phyloP scores from a whole-genome alignment of 495 filamentous ascomycete species.

The Xylaria flabelliformis region DNA sequence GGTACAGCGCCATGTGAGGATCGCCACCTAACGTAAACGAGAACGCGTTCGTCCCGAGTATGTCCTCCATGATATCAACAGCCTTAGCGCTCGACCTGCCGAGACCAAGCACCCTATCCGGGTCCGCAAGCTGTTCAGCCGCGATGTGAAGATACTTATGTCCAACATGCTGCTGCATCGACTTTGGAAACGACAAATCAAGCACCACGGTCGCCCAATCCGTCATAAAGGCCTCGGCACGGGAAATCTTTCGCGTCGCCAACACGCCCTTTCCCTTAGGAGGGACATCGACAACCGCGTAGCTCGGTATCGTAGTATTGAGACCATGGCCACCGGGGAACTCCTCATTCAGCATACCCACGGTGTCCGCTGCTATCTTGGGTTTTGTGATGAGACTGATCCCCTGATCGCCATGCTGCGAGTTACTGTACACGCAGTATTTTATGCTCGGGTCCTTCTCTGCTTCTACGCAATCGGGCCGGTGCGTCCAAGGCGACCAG shows the following conservation, averaged over 20 bases:
- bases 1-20: conserved; percentile 47
- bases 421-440: conserved; percentile 50
- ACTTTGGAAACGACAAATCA: conserved; percentile 42
- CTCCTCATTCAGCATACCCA: conserved; percentile 38
- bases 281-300: conserved; percentile 42
- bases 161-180: conserved; percentile 37
- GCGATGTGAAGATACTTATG: conserved; percentile 44
- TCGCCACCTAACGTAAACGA: conserved; percentile 37
- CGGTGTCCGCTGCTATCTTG: conserved; percentile 38
- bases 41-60: conserved; percentile 51
- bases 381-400: conserved; percentile 47
- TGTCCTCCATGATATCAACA: conserved; percentile 47
- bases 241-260: conserved; percentile 41
- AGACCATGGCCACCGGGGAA: conserved; percentile 24
- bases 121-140: conserved; percentile 42
- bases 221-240: conserved; percentile 44
- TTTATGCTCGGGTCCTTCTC: conserved; percentile 24
- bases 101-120: conserved; percentile 39
- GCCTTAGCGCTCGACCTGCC: conserved; percentile 42
- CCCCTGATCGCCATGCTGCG: conserved; percentile 43
- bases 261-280: conserved; percentile 49
- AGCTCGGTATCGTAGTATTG: conserved; percentile 21
- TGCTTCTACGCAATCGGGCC: conserved; percentile 38
- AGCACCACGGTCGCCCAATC: conserved; percentile 48
- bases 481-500: conserved; percentile 49